phyloP scores from a whole-genome alignment of 2,329 filamentous ascomycete species.

The Aspergillus sclerotialis region DNA sequence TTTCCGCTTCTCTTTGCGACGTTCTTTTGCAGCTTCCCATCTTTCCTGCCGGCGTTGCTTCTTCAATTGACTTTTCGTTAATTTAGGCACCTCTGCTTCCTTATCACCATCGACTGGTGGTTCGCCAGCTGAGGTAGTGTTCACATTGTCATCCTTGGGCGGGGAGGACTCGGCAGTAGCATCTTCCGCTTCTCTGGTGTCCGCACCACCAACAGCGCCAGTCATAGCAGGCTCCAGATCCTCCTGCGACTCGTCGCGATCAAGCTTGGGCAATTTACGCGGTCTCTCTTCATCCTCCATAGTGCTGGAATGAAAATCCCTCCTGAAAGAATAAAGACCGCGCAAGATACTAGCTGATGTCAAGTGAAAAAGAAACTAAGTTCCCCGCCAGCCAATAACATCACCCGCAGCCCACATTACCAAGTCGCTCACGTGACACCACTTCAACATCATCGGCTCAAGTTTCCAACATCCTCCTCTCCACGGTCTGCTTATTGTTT shows the following conservation, averaged over 20 bases:
- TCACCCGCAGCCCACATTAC: constrained; percentile 22
- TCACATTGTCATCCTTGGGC: constrained; percentile 2
- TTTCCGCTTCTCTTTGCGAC: constrained; percentile 52
- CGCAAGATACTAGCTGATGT: not conserved
- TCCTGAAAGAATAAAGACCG: not conserved
- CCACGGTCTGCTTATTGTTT: constrained; percentile 13
- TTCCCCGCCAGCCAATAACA: constrained; percentile 20
- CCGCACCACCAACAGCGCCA: constrained; percentile 13
- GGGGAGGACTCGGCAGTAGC: constrained; percentile 1
- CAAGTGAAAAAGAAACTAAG: constrained; percentile 11
- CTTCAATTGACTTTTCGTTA: constrained; percentile 86
- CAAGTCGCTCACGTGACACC: constrained; percentile 22
- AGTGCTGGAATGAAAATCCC: constrained; percentile 1
- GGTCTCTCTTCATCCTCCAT: constrained; percentile 53
- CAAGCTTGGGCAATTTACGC: constrained; percentile 49
- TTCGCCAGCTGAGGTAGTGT: constrained; percentile 1
- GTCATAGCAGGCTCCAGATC: constrained; percentile 24
- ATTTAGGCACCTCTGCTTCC: constrained; percentile 11
- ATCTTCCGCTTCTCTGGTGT: constrained; percentile 7
- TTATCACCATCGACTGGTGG: constrained; percentile 4
- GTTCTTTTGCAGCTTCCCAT: constrained; percentile 66
- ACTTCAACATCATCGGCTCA: not conserved
- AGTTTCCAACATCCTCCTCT: constrained; percentile 22
- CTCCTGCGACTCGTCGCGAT: constrained; percentile 23
- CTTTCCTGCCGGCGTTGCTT: constrained; percentile 63